Base-by-base conservation (phyloP, 2,329 filamentous ascomycete genomes). In the Neospermospora avenae region DNA sequence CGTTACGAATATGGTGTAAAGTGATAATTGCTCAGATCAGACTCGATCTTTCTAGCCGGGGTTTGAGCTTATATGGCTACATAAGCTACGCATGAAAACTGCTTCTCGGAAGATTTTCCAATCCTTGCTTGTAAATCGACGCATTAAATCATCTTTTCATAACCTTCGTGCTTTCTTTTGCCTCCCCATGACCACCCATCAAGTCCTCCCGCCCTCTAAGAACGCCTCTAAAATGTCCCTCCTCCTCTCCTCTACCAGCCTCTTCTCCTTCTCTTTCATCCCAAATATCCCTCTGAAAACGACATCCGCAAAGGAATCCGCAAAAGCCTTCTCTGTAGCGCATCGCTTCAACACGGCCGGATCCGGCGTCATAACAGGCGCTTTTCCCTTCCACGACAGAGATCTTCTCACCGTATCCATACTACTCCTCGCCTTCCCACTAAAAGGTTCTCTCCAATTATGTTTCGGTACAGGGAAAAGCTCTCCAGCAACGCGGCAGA, bases 161-260 rank as follows among this genome's bases (percentile, higher is more conserved):
- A n/a, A 31, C 11, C 31, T 11, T 28, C 18, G 4, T 42, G 11
- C n/a, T n/a, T n/a, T n/a, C n/a, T n/a, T n/a, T n/a, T n/a, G n/a
- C n/a, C n/a, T n/a, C 20, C 20, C 8, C 18, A 18, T 35, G 22
- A 18, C 28, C 48, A 51, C 2, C 8, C n/a, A 35, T 51, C 20
- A 51, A 34, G 31, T 24, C 48, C 48, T 51, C 42, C 55, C 55
- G 28, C 42, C 59, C 49, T 57, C 61, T 60, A 91, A 70, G 65
- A 96, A 96, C 28, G 91, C 76, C 71, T 92, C 89, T 31, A 96
- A 71, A 13, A 93, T 75, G 10, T 80, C 80, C 58, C 80, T 79
- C 77, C 86, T 88, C 71, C 83, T 83, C 59, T 89, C 89, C 64
- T 87, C 85, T 14, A 80, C 74, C 0, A 77, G 74, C 61, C 80